Percentiles rank a stretch among this genome's conserved stretches.
Conservation (phyloP, 192 early-diverging fungal species). For the Backusella sp. region DNA sequence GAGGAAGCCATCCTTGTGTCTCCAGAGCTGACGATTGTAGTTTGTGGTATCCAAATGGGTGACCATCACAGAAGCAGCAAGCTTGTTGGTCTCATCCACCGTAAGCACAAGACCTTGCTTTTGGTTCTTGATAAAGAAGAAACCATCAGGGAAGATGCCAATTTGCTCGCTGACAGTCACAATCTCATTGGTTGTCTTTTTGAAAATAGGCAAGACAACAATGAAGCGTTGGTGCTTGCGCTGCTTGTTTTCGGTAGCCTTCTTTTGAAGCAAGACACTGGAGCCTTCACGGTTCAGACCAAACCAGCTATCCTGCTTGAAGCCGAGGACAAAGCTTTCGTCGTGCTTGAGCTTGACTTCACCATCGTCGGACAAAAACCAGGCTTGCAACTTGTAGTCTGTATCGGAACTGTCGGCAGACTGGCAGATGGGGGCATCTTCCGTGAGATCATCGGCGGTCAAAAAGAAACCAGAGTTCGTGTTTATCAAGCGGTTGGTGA, state of each 20-base stretch:
- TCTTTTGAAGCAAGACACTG: conserved; percentile 16
- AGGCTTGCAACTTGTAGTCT: background rate
- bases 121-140: conserved; percentile 41
- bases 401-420: background rate
- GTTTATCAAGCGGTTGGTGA: conserved; percentile 12
- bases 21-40: conserved; percentile 39
- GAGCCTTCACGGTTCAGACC: conserved; percentile 20
- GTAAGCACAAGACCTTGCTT: conserved; percentile 23
- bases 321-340: conserved; percentile 3
- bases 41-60: conserved; percentile 15
- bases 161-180: background rate
- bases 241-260: background rate
- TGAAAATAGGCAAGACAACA: conserved; percentile 26
- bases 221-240: conserved; percentile 11
- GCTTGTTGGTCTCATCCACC: conserved; percentile 21
- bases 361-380: conserved; percentile 5
- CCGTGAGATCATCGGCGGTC: conserved; percentile 16
- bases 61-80: conserved; percentile 23
- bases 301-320: conserved; percentile 32
- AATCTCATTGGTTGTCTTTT: conserved; percentile 6
- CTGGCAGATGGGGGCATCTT: conserved; percentile 18
- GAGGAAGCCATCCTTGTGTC: conserved; percentile 34
- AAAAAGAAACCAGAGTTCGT: conserved; percentile 22
- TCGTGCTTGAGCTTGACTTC: conserved; percentile 18
- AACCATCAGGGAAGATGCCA: conserved; percentile 33